These are phyloP conservation scores for Cercospora berteroae DNA, from an alignment of 2,329 filamentous ascomycete species.

Conservation along the genomic window DNA sequence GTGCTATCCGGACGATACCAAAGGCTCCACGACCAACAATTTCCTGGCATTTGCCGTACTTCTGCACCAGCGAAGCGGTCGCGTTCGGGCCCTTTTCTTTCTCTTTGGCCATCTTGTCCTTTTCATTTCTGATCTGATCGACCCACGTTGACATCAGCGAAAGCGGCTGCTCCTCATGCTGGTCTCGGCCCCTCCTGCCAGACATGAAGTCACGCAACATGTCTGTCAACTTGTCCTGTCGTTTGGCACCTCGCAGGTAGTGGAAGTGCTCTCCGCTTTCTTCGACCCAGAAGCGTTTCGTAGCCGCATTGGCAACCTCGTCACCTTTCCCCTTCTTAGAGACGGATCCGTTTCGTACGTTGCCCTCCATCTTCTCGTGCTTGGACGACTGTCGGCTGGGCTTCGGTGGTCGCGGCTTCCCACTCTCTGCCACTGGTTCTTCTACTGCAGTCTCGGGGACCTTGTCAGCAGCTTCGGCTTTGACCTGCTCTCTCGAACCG, in stretches of 20 bases:
- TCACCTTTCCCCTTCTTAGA: slow-evolving; percentile 36
- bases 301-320: slow-evolving; percentile 24
- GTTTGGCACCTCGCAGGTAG: slow-evolving; percentile 80
- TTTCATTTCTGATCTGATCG: slow-evolving; percentile 85
- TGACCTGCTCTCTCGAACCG: slow-evolving; percentile 25
- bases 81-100: slow-evolving; percentile 74
- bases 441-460: slow-evolving; percentile 28
- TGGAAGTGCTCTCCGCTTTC: slow-evolving; percentile 77
- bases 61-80: slow-evolving; percentile 80
- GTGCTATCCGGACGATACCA: slow-evolving; percentile 93
- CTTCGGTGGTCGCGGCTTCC: slow-evolving; percentile 27
- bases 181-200: slow-evolving; percentile 72
- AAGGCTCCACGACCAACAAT: slow-evolving; percentile 94
- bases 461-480: slow-evolving; percentile 2
- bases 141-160: slow-evolving; percentile 96
- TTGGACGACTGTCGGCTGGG: slow-evolving; percentile 36
- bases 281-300: slow-evolving; percentile 56
- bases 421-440: slow-evolving; percentile 24
- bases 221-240: slow-evolving; percentile 91
- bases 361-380: slow-evolving; percentile 28
- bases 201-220: slow-evolving; percentile 82
- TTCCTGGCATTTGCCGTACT: slow-evolving; percentile 98
- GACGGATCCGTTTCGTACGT: slow-evolving; percentile 33
- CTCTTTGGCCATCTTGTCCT: slow-evolving; percentile 70
- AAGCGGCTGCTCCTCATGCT: slow-evolving; percentile 71